These are phyloP conservation scores for Hsuehochloa calcarea DNA, from an alignment of 176 grass and related monocot species.

Conservation along the genomic window DNA sequence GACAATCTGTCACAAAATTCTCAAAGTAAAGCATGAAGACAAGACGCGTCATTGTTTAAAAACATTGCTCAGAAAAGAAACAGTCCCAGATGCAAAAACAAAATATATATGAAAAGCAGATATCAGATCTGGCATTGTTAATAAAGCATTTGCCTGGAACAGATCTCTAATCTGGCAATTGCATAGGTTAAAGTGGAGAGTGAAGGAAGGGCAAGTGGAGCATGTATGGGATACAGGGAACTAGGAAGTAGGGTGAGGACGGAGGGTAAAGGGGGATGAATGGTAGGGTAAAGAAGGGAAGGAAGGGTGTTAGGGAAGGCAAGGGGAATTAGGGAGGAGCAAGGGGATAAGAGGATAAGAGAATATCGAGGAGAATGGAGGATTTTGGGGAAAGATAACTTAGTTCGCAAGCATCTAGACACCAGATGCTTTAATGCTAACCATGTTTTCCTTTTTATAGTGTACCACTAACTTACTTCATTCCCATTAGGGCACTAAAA, in stretches of 20 bases:
- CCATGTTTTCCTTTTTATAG: neutral
- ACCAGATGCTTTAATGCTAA: neutral
- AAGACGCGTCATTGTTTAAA: neutral
- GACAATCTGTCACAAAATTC: neutral
- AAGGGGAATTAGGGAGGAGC: neutral
- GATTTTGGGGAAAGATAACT: neutral
- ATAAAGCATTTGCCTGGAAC: slow-evolving; percentile 18
- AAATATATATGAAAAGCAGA: slow-evolving; percentile 7
- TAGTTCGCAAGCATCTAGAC: neutral
- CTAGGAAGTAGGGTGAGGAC: neutral
- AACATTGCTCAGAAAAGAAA: neutral
- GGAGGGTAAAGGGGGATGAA: neutral
- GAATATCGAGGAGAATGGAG: neutral
- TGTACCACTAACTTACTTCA: neutral
- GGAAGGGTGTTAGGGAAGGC: neutral
- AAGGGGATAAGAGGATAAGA: neutral
- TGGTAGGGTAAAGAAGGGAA: neutral
- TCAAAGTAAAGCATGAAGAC: neutral
- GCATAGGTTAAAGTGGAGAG: neutral
- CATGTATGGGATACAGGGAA: neutral
- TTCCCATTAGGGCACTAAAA: slow-evolving; percentile 15
- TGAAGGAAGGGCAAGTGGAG: neutral
- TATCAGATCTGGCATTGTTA: slow-evolving; percentile 3
- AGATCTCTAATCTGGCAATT: slow-evolving; percentile 8
- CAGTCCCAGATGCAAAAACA: neutral